Evolutionary conservation across 78 protist genomes (phyloP), one percentile per base, ranked within the genome.

Genomic region (Dictyostelium citrinum): DNA sequence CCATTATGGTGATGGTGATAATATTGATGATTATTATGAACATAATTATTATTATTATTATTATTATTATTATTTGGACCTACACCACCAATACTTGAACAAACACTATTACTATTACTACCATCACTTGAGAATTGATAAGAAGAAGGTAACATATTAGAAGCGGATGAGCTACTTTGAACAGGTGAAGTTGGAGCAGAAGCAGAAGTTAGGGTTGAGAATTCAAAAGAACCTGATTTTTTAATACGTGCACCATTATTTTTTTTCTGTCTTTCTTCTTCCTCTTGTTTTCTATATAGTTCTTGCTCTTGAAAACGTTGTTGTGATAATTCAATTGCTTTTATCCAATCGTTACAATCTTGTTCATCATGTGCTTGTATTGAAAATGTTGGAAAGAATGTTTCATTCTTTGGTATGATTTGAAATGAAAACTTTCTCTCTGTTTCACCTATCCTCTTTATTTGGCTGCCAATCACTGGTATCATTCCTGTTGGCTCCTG

Each of bases 401-500:
- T 83, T 24, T 78, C 33, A 22, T 88, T 78, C 5, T 41, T 43
- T 49, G 84, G 84, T 75, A 84, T 75, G 33, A 88, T 88, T 68
- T 88, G 93, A 49, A 88, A 88, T 43, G 85, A 49, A 68, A 31
- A 88, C 39, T 45, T 88, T 20, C 80, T 51, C 12, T 88, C 93
- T 17, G 85, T 88, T n/a, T 88, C 93, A 8, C 93, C 93, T 33
- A 70, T 33, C 70, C 93, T 76, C 24, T 78, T 88, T 31, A 88
- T 78, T 31, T 46, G 55, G 49, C 93, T 88, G 35, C 93, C 93
- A 22, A 88, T 78, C 1, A 88, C 85, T 39, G 93, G 93, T 78
- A 88, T 79, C 93, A 88, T 88, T 46, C 93, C 93, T 14, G 79
- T 78, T 45, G 93, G 93, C 67, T 88, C 93, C 35, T 55, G 93